Conservation (phyloP, 306 rosid genomes). For the Prunus mira region DNA sequence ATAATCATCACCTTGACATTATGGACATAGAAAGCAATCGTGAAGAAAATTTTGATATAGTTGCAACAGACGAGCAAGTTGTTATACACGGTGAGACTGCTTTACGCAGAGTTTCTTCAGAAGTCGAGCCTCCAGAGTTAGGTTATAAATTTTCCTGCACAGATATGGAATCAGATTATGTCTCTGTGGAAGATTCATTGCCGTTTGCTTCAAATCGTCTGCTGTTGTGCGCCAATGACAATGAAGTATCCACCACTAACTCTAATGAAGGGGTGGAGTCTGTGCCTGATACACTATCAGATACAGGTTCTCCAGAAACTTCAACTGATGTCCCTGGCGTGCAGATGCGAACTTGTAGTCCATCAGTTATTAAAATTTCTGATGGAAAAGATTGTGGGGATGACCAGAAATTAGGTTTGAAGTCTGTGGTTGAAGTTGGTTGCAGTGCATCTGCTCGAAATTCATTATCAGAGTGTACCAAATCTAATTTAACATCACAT, state of each 20-base stretch:
- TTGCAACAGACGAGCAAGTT: slow-evolving; percentile 33
- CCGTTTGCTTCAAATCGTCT: slow-evolving; percentile 30
- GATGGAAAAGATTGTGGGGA: slow-evolving; percentile 36
- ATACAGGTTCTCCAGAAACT: slow-evolving; percentile 42
- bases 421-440: slow-evolving; percentile 38
- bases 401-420: slow-evolving; percentile 29
- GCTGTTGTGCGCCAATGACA: slow-evolving; percentile 28
- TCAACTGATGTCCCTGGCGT: slow-evolving; percentile 33
- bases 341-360: slow-evolving; percentile 24
- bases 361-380: slow-evolving; percentile 20
- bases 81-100: slow-evolving; percentile 19
- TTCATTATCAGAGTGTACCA: slow-evolving; percentile 26
- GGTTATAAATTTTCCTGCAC: slow-evolving; percentile 32
- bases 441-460: slow-evolving; percentile 28
- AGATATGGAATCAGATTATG: slow-evolving; percentile 41
- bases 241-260: slow-evolving; percentile 35
- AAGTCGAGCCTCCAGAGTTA: slow-evolving; percentile 27
- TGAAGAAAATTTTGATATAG: slow-evolving; percentile 33
- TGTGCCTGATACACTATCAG: slow-evolving; percentile 31
- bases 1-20: slow-evolving; percentile 35
- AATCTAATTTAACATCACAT: slow-evolving; percentile 28
- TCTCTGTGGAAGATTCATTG: slow-evolving; percentile 38
- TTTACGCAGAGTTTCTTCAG: slow-evolving; percentile 10
- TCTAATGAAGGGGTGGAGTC: slow-evolving; percentile 44
- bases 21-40: slow-evolving; percentile 27